Conservation (phyloP, 225 moss, liverwort and hornwort genomes). For the Pseudoscleropodium purum region DNA sequence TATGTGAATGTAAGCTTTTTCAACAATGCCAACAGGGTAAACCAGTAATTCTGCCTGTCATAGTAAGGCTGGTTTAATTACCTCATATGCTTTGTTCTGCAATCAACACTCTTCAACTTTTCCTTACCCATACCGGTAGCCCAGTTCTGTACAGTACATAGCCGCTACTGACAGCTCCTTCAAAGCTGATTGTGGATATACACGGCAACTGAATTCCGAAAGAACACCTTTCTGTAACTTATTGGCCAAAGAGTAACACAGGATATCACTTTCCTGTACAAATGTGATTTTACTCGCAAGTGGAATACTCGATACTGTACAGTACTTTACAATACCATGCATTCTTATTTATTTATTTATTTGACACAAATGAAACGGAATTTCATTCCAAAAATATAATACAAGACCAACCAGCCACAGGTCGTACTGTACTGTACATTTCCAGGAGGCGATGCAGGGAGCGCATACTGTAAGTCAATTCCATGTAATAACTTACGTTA, state of each 20-base stretch:
- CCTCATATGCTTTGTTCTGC: neutral
- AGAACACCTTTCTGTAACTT: neutral
- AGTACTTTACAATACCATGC: too few relatives aligned
- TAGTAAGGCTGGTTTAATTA: neutral
- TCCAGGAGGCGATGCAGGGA: neutral
- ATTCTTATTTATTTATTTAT: too few relatives aligned
- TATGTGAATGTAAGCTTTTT: too few relatives aligned
- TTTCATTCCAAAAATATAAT: too few relatives aligned
- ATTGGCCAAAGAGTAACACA: neutral
- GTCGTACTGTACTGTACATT: too few relatives aligned
- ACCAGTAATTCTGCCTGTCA: neutral
- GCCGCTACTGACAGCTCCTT: neutral
- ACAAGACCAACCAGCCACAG: too few relatives aligned
- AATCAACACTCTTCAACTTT: neutral
- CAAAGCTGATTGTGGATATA: neutral
- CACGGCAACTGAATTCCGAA: neutral
- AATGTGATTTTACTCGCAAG: too few relatives aligned
- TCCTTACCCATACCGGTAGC: neutral
- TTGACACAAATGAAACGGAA: too few relatives aligned
- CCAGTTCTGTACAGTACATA: neutral
- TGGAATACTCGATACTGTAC: neutral
- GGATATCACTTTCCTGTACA: too few relatives aligned
- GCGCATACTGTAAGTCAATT: neutral
- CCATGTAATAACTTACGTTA: neutral
- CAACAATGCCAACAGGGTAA: neutral